phyloP scores from a whole-genome alignment of 31 red algal species.

The Asparagopsis taxiformis region DNA sequence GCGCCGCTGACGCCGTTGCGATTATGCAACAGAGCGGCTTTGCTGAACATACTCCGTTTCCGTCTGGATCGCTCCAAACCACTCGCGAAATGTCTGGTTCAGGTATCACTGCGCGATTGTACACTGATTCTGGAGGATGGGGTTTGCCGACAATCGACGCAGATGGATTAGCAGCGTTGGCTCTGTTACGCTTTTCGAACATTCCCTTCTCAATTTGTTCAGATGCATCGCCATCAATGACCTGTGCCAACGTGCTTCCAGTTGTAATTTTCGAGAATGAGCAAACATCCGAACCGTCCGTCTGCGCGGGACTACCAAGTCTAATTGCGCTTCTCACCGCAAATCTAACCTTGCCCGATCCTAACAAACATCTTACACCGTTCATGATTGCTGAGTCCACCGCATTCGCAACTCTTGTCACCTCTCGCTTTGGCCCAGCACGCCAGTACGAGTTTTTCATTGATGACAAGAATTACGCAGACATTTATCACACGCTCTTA shows the following conservation, averaged over 20 bases:
- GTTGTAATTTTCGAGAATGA: constrained; percentile 43
- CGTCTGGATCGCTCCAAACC: too few species aligned
- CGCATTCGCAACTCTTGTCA: constrained; percentile 51
- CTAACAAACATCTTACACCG: constrained; percentile 56
- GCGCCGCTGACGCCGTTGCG: too few species aligned
- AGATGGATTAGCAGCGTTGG: constrained; percentile 57
- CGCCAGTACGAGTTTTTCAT: constrained; percentile 41
- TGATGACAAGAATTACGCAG: constrained; percentile 46
- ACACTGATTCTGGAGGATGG: constrained; percentile 72
- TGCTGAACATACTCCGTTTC: too few species aligned
- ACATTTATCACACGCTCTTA: constrained; percentile 66
- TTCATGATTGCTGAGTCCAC: constrained; percentile 73
- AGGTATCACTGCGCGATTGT: constrained; percentile 43
- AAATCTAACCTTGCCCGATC: constrained; percentile 35
- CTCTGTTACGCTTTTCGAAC: constrained; percentile 67
- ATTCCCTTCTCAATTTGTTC: constrained; percentile 46
- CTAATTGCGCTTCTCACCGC: constrained; percentile 60
- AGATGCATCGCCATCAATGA: constrained; percentile 65
- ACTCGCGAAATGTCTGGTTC: too few species aligned
- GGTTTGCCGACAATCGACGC: constrained; percentile 73
- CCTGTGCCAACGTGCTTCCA: constrained; percentile 52
- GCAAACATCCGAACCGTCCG: constrained; percentile 11
- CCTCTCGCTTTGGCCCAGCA: constrained; percentile 54
- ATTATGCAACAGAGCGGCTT: too few species aligned
- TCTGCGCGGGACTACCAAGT: constrained; percentile 31